Evolutionary conservation across 495 filamentous ascomycete species (phyloP).

Genomic region (Neurospora sp.): DNA sequence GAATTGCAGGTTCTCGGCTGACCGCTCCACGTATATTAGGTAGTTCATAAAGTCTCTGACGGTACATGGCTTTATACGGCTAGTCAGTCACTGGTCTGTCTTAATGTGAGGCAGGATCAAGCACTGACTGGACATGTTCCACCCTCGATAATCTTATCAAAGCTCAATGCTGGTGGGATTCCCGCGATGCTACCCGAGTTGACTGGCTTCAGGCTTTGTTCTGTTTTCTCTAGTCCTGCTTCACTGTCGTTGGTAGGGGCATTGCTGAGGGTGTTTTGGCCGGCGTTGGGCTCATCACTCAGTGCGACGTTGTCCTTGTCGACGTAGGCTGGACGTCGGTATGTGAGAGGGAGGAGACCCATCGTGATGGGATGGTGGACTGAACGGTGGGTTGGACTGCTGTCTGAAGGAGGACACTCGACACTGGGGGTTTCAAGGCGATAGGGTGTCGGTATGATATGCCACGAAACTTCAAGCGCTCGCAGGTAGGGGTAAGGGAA

Average conservation of each 20-base stretch:
- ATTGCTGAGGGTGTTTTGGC: constrained; percentile 16
- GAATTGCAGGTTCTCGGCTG: constrained; percentile 73
- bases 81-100: not conserved
- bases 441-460: not conserved
- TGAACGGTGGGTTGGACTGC: not conserved
- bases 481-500: not conserved
- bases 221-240: constrained; percentile 4
- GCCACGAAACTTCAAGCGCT: not conserved
- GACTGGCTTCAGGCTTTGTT: constrained; percentile 15
- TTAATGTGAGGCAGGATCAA: not conserved
- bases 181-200: constrained; percentile 20
- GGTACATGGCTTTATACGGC: constrained; percentile 52
- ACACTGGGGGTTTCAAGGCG: not conserved
- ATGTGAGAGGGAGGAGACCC: constrained; percentile 25
- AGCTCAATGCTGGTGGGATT: constrained; percentile 58
- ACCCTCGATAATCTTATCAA: constrained; percentile 61
- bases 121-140: constrained; percentile 64
- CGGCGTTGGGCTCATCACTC: constrained; percentile 5
- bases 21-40: constrained; percentile 60
- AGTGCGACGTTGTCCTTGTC: constrained; percentile 9
- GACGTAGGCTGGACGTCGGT: constrained; percentile 30
- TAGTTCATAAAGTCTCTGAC: constrained; percentile 74
- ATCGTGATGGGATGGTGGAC: constrained; percentile 9
- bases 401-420: not conserved
- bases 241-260: constrained; percentile 4